Base-by-base conservation (phyloP, 1,284 basidiomycete genomes). In the Fomitopsis schrenkii region DNA sequence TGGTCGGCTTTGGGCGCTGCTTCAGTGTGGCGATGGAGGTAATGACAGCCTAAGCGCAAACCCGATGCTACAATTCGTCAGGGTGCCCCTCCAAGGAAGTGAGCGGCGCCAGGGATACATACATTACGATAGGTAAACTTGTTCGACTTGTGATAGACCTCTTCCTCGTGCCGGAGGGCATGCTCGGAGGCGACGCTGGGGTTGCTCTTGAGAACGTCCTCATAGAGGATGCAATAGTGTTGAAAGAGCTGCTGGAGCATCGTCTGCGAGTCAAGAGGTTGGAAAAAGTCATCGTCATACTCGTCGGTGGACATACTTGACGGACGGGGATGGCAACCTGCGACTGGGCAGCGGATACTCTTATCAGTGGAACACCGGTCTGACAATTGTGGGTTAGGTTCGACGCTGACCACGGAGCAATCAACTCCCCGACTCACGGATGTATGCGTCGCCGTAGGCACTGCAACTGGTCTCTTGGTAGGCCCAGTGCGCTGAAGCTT, bases 51-150 rank as follows among this genome's bases (percentile, higher is more conserved):
- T 93, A 67, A 19, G 60, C 38, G 55, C 53, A 57, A 63, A 48
- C 8, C 12, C 35, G 14, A 41, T 14, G 35, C 59, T 60, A 44
- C 12, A 15, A 48, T 50, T 59, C 52, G 45, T 63, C 17, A 63
- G 50, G 26, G 36, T 38, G 44, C 15, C 45, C 53, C n/a, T 41
- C 33, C 26, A 40, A 40, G 17, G 44, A 52, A 53, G 30, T 52
- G 44, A 30, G 46, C 55, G 62, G 48, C 40, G 35, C 52, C n/a
- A 62, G 48, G 33, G 30, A 50, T 17, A 64, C 82, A 67, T 72
- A 91, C 89, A 77, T 91, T 88, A 54, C 91, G 86, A 74, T 95
- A 95, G 0, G 91, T 92, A 44, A 84, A 68, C 72, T 91, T 93
- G 59, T 78, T 87, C 0, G 90, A 84, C 62, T 83, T 85, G 28